Evolutionary conservation across 129 eudicot species (phyloP).

Genomic region (Saposhnikovia divaricata): DNA sequence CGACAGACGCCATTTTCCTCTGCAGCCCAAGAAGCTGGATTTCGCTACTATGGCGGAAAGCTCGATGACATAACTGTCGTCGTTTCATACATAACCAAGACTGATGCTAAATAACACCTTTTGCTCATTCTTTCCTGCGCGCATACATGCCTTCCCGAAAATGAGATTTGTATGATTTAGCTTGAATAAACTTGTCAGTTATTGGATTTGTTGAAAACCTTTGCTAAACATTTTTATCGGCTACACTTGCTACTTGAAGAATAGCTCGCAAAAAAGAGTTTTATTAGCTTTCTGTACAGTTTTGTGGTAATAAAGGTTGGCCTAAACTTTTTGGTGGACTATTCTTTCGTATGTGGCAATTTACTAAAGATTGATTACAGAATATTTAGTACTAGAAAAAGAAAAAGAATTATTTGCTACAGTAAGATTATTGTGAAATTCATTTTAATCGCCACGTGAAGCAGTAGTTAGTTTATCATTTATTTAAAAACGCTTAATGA

Average conservation of each 20-base stretch:
- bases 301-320: neutral
- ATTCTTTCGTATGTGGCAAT: neutral
- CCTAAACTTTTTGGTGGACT: neutral
- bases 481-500: too few relatives aligned
- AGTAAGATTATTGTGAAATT: too few relatives aligned
- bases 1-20: constrained; percentile 87
- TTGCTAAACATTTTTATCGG: neutral
- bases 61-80: constrained; percentile 90
- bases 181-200: neutral
- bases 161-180: neutral
- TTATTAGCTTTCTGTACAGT: neutral
- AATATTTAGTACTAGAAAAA: too few relatives aligned
- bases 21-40: constrained; percentile 98
- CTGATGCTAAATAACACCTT: constrained; percentile 31
- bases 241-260: neutral
- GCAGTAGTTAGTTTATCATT: too few relatives aligned
- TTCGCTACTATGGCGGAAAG: constrained; percentile 81
- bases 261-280: neutral
- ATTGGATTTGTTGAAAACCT: neutral
- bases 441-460: too few relatives aligned
- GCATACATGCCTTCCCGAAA: neutral
- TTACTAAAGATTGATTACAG: neutral
- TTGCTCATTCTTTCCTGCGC: neutral
- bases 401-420: too few relatives aligned
- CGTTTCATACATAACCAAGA: constrained; percentile 66